Evolutionary conservation across 371 early-diverging fungal species (phyloP), one percentile per base, ranked within the genome.

Genomic region (Mucor sp.): DNA sequence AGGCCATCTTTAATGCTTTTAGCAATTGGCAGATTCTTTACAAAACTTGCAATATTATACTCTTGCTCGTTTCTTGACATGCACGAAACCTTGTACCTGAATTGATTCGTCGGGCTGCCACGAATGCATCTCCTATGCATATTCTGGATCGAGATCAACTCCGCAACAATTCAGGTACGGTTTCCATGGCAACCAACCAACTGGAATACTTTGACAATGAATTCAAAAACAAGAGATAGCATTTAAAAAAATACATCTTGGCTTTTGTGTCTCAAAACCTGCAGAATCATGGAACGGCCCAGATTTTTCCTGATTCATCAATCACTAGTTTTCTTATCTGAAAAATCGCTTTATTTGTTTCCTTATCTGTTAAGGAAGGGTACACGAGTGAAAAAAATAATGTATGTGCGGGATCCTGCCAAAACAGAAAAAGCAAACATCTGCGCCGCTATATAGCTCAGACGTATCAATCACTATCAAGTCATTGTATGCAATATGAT

Each of bases 331-430:
- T 48, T 50, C 50, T 50, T 50, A 50, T 50, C 50, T 23, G 50
- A 50, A 50, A 23, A 50, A 50, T 50, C 50, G 50, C 23, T 50
- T 50, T 50, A 50, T 50, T 50, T 50, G 50, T 50, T 50, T 50
- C 50, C 23, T 50, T 50, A 11, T 50, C 50, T 3, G 50, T 50
- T 50, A 11, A 50, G 50, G 25, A 50, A 25, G 50, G 50, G 2
- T 23, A 50, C 23, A 25, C 50, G 25, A 25, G 12, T 6, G 14
- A 37, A 14, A 37, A 7, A 12, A 14, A 37, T 2, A 21, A 25
- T 7, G 8, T 44, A 19, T 44, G 17, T 44, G n/a, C n/a, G 50
- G 25, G 50, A 19, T 4, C 23, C 25, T 50, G 50, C 50, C 50
- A 50, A 50, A 50, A 50, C 21, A 23, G 12, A 50, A 50, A 50